phyloP scores from a whole-genome alignment of 2,329 filamentous ascomycete genomes.

The Amylocarpus encephaloides region DNA sequence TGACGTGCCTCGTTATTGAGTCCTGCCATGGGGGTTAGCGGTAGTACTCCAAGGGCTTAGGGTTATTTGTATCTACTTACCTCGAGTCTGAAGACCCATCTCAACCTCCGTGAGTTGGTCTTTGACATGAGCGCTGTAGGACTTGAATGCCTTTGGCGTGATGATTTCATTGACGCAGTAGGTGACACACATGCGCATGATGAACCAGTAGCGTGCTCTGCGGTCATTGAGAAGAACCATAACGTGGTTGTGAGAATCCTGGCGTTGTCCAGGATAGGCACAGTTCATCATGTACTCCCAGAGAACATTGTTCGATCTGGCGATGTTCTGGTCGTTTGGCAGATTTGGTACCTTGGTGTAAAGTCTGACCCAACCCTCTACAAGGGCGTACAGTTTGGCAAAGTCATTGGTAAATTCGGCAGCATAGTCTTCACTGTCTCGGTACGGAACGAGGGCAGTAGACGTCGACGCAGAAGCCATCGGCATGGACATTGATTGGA shows the following conservation, averaged over 20 bases:
- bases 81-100: conserved; percentile 20
- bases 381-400: conserved; percentile 15
- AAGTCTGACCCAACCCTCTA: conserved; percentile 28
- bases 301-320: conserved; percentile 22
- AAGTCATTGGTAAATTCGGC: conserved; percentile 15
- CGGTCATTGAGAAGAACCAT: conserved; percentile 31
- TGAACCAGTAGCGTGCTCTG: conserved; percentile 31
- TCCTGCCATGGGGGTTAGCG: conserved; percentile 10
- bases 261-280: conserved; percentile 23
- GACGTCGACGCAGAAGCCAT: background rate
- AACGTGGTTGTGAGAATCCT: conserved; percentile 32
- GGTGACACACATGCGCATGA: conserved; percentile 35
- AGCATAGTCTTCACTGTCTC: background rate
- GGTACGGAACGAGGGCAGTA: conserved; percentile 11
- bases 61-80: conserved; percentile 27
- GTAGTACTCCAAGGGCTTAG: background rate
- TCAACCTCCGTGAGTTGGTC: conserved; percentile 20
- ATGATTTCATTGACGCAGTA: conserved; percentile 35
- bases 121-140: conserved; percentile 26
- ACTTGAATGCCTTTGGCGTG: conserved; percentile 31
- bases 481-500: background rate
- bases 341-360: conserved; percentile 22
- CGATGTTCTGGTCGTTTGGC: conserved; percentile 19
- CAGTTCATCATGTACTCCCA: conserved; percentile 36
- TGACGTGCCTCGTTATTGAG: conserved; percentile 27